Evolutionary conservation across 2,329 filamentous ascomycete genomes (phyloP).

Genomic region (Ophiostoma perfectum): DNA sequence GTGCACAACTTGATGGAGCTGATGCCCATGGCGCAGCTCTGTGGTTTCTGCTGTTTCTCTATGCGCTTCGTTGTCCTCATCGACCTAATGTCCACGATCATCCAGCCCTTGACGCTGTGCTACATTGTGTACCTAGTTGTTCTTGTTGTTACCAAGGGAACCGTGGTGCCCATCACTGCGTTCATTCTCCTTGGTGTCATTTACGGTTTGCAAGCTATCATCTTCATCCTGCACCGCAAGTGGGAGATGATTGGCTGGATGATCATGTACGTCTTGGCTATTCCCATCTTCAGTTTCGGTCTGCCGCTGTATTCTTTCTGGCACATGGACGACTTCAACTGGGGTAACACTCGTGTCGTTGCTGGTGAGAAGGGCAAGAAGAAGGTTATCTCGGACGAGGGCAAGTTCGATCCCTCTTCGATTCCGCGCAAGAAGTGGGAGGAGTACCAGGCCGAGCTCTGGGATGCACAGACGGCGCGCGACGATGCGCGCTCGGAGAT

Average conservation of each 20-base stretch:
- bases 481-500: constrained; percentile 78
- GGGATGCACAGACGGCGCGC: constrained; percentile 85
- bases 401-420: constrained; percentile 87
- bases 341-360: constrained; percentile 97
- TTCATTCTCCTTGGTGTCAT: constrained; percentile 92
- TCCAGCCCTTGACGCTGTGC: constrained; percentile 83
- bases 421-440: constrained; percentile 99
- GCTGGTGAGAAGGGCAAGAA: constrained; percentile 90
- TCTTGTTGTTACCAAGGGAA: constrained; percentile 55
- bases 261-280: constrained; percentile 87
- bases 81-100: constrained; percentile 83
- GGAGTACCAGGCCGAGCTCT: constrained; percentile 95
- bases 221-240: constrained; percentile 92
- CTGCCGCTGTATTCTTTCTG: constrained; percentile 94
- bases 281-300: constrained; percentile 85
- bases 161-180: constrained; percentile 70
- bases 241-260: constrained; percentile 99
- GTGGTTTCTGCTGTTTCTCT: constrained; percentile 99
- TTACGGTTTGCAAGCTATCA: constrained; percentile 92
- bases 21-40: constrained; percentile 86
- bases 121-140: constrained; percentile 90
- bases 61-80: constrained; percentile 98
- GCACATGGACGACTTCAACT: constrained; percentile 99
- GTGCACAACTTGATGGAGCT: constrained; percentile 97
- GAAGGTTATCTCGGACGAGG: constrained; percentile 90